Conservation (phyloP, 768 basidiomycete species). For the Termitomyces sp. region DNA sequence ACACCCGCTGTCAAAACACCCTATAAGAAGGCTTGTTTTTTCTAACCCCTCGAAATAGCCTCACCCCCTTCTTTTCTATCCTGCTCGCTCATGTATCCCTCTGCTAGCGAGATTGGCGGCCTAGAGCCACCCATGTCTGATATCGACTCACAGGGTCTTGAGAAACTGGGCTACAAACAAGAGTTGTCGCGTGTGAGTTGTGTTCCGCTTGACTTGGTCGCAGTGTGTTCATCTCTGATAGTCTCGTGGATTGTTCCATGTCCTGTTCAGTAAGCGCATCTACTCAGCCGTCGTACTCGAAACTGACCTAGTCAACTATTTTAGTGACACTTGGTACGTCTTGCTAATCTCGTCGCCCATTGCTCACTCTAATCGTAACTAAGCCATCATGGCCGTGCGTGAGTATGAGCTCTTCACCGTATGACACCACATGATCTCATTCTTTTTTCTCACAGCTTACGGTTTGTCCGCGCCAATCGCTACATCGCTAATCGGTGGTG, state of each 20-base stretch:
- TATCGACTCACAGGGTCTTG: constrained; percentile 27
- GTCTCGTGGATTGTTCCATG: constrained; percentile 48
- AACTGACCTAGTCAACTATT: not conserved
- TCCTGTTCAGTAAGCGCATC: constrained; percentile 44
- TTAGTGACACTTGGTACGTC: constrained; percentile 45
- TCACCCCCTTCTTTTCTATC: not conserved
- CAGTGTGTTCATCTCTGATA: constrained; percentile 13
- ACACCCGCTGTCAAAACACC: not conserved
- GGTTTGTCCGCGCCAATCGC: constrained; percentile 53
- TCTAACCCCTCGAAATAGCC: not conserved
- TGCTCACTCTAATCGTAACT: constrained; percentile 3
- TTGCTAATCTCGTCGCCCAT: not conserved
- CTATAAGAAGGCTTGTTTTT: not conserved
- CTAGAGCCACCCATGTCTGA: not conserved
- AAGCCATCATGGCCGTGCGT: constrained; percentile 63
- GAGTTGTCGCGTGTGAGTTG: constrained; percentile 45
- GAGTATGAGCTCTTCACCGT: constrained; percentile 19
- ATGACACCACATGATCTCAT: not conserved
- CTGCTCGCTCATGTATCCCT: not conserved
- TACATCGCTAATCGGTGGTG: constrained; percentile 50
- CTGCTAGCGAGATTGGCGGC: not conserved
- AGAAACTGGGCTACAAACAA: constrained; percentile 52
- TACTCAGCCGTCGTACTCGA: not conserved
- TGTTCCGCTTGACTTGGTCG: not conserved
- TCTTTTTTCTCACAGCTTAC: constrained; percentile 33